phyloP scores from a whole-genome alignment of 1,284 basidiomycete genomes.

The Ustilago loliicola region DNA sequence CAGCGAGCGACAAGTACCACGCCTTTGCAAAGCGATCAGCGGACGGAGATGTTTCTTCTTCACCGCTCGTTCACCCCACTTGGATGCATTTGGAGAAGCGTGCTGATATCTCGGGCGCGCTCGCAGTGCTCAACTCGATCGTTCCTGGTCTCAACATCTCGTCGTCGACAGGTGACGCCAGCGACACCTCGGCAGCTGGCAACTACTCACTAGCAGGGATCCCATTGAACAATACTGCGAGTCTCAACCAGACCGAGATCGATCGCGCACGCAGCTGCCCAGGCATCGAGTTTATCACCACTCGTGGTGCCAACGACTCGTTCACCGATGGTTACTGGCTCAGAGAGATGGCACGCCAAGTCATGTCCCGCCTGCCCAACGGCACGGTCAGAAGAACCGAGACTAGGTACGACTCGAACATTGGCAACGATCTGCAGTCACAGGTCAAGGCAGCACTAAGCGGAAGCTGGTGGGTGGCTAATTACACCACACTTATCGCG shows the following conservation, averaged over 20 bases:
- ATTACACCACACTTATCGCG: constrained; percentile 30
- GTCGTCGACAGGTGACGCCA: constrained; percentile 1
- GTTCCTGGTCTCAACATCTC: constrained; percentile 35
- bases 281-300: constrained; percentile 35
- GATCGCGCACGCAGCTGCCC: constrained; percentile 28
- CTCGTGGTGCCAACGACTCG: constrained; percentile 37
- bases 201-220: constrained; percentile 31
- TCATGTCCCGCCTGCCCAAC: constrained; percentile 30
- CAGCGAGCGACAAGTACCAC: constrained; percentile 20
- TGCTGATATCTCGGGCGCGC: constrained; percentile 15
- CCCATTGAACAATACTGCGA: constrained; percentile 35
- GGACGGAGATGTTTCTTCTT: constrained; percentile 20
- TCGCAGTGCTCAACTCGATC: constrained; percentile 19
- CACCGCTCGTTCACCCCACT: constrained; percentile 17
- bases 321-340: constrained; percentile 32
- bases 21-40: constrained; percentile 10
- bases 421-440: constrained; percentile 25
- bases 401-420: constrained; percentile 32
- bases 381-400: constrained; percentile 23
- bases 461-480: constrained; percentile 33
- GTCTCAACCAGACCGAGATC: constrained; percentile 31
- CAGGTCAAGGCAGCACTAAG: constrained; percentile 23
- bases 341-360: constrained; percentile 36
- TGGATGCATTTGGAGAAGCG: constrained; percentile 33
- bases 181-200: constrained; percentile 9